A percentile compares a stretch with the other conserved stretches of the same genome.
Evolutionary conservation across 305 asterid species (phyloP).

Genomic region (Rubia tinctorum): DNA sequence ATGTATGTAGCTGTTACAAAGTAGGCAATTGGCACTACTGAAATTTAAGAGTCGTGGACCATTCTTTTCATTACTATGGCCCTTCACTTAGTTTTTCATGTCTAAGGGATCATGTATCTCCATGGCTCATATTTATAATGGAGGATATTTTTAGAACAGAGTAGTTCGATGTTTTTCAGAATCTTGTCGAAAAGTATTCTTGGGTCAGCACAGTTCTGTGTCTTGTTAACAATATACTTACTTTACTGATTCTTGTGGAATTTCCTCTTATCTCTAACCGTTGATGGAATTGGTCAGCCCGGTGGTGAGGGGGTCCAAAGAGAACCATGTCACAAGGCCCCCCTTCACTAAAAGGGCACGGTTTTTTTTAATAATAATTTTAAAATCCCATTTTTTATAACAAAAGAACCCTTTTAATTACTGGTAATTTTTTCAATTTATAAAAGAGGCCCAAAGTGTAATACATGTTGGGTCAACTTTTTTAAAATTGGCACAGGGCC

Average conservation of each 20-base stretch:
- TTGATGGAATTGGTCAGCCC: not conserved
- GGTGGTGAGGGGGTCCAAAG: no score
- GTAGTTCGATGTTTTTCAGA: slow-evolving; percentile 3
- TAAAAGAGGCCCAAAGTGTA: no score
- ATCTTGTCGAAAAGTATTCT: slow-evolving; percentile 1
- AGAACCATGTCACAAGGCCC: no score
- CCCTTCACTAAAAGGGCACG: no score
- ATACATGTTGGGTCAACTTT: no score
- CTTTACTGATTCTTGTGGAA: not conserved
- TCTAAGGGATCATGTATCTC: not conserved
- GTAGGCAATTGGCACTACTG: not conserved
- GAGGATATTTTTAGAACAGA: not conserved
- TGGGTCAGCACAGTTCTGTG: not conserved
- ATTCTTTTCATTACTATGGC: not conserved
- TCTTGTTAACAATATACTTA: not conserved
- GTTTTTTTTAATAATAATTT: no score
- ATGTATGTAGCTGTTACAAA: not conserved
- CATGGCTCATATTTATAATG: not conserved
- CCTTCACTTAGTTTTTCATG: not conserved
- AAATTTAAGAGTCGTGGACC: not conserved
- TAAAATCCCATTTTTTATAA: no score
- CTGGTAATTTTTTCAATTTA: no score
- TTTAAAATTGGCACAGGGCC: no score
- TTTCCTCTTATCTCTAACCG: not conserved
- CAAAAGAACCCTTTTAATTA: no score